Conservation (phyloP, 148 eudicot genomes). For the Camellia japonica region DNA sequence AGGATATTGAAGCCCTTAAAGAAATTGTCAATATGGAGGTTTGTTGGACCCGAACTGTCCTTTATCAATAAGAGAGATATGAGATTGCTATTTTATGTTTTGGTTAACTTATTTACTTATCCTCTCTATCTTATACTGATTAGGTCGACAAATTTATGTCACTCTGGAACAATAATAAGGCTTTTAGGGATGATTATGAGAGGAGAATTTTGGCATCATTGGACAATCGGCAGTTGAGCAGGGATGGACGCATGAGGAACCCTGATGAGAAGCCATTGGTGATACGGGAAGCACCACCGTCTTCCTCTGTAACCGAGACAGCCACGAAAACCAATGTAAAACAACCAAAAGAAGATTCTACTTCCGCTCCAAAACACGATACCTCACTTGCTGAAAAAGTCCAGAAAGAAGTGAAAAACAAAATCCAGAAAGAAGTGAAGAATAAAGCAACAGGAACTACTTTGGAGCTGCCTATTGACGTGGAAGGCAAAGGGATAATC, state of each 20-base stretch:
- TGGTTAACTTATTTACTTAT: neutral
- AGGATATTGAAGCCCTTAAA: constrained; percentile 47
- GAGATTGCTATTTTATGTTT: neutral
- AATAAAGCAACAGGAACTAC: constrained; percentile 28
- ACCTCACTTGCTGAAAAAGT: constrained; percentile 33
- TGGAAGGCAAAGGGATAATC: constrained; percentile 38
- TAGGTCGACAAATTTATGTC: constrained; percentile 76
- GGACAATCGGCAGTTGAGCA: constrained; percentile 67
- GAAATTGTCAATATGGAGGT: constrained; percentile 41
- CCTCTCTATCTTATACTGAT: neutral
- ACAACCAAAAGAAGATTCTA: constrained; percentile 47
- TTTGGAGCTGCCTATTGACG: constrained; percentile 24
- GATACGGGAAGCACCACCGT: constrained; percentile 31
- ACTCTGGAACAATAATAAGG: constrained; percentile 60
- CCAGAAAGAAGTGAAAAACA: constrained; percentile 25
- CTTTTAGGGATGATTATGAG: constrained; percentile 75
- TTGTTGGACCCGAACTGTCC: constrained; percentile 10
- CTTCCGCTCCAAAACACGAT: constrained; percentile 19
- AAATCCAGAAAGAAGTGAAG: constrained; percentile 41
- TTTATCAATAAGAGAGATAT: neutral
- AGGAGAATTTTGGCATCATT: constrained; percentile 63
- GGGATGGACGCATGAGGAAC: constrained; percentile 83
- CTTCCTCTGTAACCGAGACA: constrained; percentile 28
- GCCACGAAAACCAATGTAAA: constrained; percentile 34
- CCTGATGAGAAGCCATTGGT: constrained; percentile 76